These are phyloP conservation scores for Fusarium piperis DNA, from an alignment of 2,329 filamentous ascomycete species.

Conservation along the genomic window DNA sequence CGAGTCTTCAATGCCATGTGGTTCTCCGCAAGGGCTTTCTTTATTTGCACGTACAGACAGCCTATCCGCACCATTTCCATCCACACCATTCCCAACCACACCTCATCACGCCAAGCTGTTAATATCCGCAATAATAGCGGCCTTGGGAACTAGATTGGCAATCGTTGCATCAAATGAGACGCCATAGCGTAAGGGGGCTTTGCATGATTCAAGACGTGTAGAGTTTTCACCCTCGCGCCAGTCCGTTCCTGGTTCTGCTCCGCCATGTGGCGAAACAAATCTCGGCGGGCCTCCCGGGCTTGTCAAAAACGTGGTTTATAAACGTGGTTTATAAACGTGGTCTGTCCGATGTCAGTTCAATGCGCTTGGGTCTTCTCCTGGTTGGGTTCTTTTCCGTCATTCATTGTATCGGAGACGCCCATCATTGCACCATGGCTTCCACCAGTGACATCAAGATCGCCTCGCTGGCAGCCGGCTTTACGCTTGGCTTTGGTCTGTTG, in stretches of 20 bases:
- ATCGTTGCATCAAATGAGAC: background rate
- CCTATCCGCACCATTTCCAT: background rate
- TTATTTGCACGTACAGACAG: background rate
- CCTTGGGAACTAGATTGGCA: background rate
- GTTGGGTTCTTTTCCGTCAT: background rate
- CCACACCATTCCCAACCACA: background rate
- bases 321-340: background rate
- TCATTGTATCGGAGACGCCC: background rate
- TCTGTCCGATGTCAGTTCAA: background rate
- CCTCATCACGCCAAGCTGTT: background rate
- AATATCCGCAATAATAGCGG: background rate
- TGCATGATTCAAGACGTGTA: background rate
- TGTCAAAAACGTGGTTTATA: background rate
- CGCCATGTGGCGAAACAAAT: background rate
- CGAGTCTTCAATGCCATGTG: background rate
- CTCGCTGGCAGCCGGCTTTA: constrained; percentile 46
- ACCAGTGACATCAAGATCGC: constrained; percentile 43
- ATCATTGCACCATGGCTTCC: constrained; percentile 17
- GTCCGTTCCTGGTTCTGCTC: background rate
- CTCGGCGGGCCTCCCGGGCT: background rate
- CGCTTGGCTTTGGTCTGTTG: constrained; percentile 54
- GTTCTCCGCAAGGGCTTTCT: background rate
- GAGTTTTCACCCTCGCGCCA: background rate
- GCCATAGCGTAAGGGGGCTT: background rate
- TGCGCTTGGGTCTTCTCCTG: background rate